Evolutionary conservation across 108 stramenopile genomes (phyloP), one percentile per base, ranked within the genome.

Genomic region (Mediolabrus comicus): DNA sequence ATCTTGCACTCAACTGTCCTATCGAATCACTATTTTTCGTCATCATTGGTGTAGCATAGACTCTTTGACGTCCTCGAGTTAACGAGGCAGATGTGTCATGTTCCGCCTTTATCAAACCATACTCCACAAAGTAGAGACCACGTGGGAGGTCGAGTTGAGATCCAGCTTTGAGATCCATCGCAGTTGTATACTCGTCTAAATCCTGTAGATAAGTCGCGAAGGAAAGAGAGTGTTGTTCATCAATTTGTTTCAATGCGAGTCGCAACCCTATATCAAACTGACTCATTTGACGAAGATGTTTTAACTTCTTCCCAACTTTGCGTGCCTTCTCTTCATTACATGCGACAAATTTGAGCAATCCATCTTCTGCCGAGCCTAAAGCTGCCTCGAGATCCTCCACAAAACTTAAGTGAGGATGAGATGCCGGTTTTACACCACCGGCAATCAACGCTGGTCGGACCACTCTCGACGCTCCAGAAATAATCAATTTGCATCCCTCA

Each of bases 111-210:
- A 89, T 43, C 16, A 87, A 52, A 14, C 89, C 89, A 9, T 62
- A 61, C 67, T 90, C 89, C 27, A 90, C 82, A 53, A 90, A 90
- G 66, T 86, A 87, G 13, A 90, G 78, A 28, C 86, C 89, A 36
- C 83, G 79, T n/a, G 84, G 63, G 9, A 61, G 34, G 36, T 81
- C 68, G 16, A 26, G 30, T 2, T 80, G 63, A 2, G 62, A 41
- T 1, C 83, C 85, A 27, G 72, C 68, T 25, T 72, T 19, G 4
- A 90, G 46, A 26, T 84, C 81, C 11, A 81, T 60, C 0, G 72
- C 58, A 3, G 31, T 63, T 8, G 81, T 78, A 64, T 74, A 69
- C 4, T 56, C 64, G 27, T 83, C 81, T 41, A 87, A 68, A 22
- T 64, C 80, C n/a, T 82, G 11, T 49, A 89, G 56, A 19, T 61